Evolutionary conservation across 106 monocot species (phyloP).

Genomic region (Phalaenopsis equestris): DNA sequence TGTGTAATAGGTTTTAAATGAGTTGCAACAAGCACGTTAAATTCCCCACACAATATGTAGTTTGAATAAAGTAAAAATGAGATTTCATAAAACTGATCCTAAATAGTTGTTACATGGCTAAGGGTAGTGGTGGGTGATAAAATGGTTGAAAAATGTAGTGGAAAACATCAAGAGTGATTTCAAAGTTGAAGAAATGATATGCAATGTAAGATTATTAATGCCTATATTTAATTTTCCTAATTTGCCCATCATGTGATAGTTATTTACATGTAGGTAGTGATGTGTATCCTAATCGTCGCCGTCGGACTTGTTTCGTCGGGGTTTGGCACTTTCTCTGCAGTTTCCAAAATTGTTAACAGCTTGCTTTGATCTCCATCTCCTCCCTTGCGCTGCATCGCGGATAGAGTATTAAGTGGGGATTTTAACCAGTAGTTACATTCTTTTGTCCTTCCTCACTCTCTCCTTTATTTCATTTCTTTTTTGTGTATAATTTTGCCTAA

Average conservation of each 20-base stretch:
- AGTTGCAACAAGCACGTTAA: no score
- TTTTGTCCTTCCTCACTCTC: background rate
- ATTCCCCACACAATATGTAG: no score
- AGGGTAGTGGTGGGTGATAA: no score
- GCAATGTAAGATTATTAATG: background rate
- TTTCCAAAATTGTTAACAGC: slow-evolving; percentile 53
- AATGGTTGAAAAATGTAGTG: no score
- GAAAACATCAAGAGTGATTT: no score
- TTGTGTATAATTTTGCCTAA: no score
- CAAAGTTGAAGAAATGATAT: no score
- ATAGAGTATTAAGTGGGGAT: background rate
- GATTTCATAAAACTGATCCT: no score
- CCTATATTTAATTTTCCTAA: background rate
- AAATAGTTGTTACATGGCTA: no score
- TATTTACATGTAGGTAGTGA: slow-evolving; percentile 23
- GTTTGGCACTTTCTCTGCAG: slow-evolving; percentile 58
- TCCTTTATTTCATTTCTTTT: no score
- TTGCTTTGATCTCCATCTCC: slow-evolving; percentile 28
- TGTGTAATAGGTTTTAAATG: no score
- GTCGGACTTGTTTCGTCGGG: slow-evolving; percentile 36
- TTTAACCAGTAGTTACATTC: background rate
- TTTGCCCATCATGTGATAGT: background rate
- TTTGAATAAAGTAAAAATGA: background rate
- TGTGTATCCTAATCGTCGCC: slow-evolving; percentile 42
- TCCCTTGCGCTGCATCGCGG: background rate